Base-by-base conservation (phyloP, 2,329 filamentous ascomycete genomes). In the Fusarium lyarnte region DNA sequence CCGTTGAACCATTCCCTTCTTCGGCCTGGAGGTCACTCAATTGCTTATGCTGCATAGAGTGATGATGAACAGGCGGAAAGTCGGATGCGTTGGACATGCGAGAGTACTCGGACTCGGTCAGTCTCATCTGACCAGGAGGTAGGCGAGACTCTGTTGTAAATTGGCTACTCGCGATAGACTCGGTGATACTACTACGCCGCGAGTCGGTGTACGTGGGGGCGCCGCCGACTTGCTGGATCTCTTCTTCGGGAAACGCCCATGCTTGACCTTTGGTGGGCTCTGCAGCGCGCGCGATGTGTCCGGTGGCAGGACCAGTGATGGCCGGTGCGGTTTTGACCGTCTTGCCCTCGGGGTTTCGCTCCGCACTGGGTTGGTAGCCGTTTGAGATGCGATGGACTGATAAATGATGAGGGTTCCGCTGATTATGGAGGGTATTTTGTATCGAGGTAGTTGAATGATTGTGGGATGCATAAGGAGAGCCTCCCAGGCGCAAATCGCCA, bases 221-320 rank as follows among this genome's bases (percentile, higher is more conserved):
- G 79, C 85, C 77, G 45, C 86, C 64, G 78, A 86, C 78, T 60
- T 86, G 82, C 65, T 88, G 86, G 6, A 92, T 89, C 58, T 91
- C 88, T 59, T 92, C 90, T 77, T 94, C 93, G 3, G 93, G 93
- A 75, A 95, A 95, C 73, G 93, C 93, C 93, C 93, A 95, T 8
- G 93, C 91, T 79, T 92, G 93, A 79, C 93, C 93, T 80, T 94
- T 94, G 16, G 92, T 95, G 9, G 93, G 93, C 79, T 94, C 92
- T 35, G 92, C 91, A 42, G 93, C 93, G 74, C 85, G 91, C 77
- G 89, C 92, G 83, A 87, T 93, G 77, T 84, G 89, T 82, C 86
- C 88, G 58, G 84, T 90, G 73, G 86, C 91, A 70, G 85, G 92
- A 73, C 92, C 92, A 31, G 91, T 93, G 76, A 95, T 95, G 13